Base-by-base conservation (phyloP, 139 green algal species). In the Yamagishiella unicocca region DNA sequence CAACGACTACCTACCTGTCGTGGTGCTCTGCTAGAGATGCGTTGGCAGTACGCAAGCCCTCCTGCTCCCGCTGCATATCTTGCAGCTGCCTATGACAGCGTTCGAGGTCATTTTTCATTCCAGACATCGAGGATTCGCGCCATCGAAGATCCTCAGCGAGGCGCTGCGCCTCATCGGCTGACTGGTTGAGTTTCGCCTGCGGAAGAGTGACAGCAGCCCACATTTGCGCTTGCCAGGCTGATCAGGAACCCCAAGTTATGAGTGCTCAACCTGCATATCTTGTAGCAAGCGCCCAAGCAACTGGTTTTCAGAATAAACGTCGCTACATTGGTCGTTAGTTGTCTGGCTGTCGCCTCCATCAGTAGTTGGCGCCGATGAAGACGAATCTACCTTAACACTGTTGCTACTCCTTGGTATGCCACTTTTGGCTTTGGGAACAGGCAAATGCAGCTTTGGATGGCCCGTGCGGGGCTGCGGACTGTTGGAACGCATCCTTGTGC, bases 241-340 rank as follows among this genome's bases (percentile, higher is more conserved):
- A 24, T 54, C 38, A 50, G 7, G 2, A 50, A 76, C 21, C 5
- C n/a, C 12, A 29, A 14, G n/a, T 50, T 14, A 76, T n/a, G 7
- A 78, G 14, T 6, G 24, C 35, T 12, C 40, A 42, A 74, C 78
- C 78, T 84, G 78, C 25, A 61, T 61, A 6, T 84, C 58, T 38
- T 84, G 55, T 9, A 84, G 27, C 17, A 84, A n/a, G 24, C 78
- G 55, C 19, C 78, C 78, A 6, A 84, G 38, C 1, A 84, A 58
- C 40, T 74, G 38, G 40, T 84, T 84, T 27, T 84, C 78, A 17
- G 74, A 67, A 25, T 37, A 68, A 19, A 82, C 31, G n/a, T 45
- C 46, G 31, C 29, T 70, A 17, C 17, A 58, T 25, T 17, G 50
- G 12, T 58, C 50, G 12, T 58, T 17, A 58, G 17, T 12, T 17